Conservation (phyloP, 1,139 yeast species). For the Geotrichum phurueaensis region DNA sequence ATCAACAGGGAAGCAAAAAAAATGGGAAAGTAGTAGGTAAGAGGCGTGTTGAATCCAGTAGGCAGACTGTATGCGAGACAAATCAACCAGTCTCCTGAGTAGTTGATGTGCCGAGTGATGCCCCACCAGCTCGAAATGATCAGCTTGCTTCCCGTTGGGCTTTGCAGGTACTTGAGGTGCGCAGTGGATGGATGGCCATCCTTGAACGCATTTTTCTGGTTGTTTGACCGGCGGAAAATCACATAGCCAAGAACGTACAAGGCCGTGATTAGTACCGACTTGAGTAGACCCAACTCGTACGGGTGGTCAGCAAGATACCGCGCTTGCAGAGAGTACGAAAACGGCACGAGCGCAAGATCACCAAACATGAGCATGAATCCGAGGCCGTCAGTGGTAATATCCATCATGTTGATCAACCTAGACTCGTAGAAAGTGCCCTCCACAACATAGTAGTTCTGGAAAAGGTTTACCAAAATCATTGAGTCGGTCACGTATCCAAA, state of each 20-base stretch:
- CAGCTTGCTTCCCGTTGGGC: conserved; percentile 73
- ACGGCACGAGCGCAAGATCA: conserved; percentile 90
- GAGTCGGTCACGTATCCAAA: conserved; percentile 66
- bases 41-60: conserved; percentile 73
- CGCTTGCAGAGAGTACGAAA: conserved; percentile 80
- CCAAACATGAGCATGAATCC: conserved; percentile 96
- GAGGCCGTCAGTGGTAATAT: conserved; percentile 91
- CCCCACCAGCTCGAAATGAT: conserved; percentile 97
- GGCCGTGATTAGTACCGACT: conserved; percentile 38
- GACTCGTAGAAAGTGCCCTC: conserved; percentile 92
- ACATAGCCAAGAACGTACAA: conserved; percentile 59
- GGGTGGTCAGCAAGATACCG: conserved; percentile 69
- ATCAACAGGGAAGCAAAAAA: conserved; percentile 76
- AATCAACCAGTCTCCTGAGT: conserved; percentile 91
- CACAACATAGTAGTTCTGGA: conserved; percentile 77
- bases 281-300: conserved; percentile 47
- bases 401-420: conserved; percentile 90
- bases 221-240: conserved; percentile 78
- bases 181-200: conserved; percentile 62
- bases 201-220: conserved; percentile 78
- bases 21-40: conserved; percentile 80
- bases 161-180: conserved; percentile 59
- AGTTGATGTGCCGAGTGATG: conserved; percentile 83
- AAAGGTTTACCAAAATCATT: conserved; percentile 55
- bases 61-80: conserved; percentile 92